These are phyloP conservation scores for Simplicillium aogashimaense DNA, from an alignment of 2,329 filamentous ascomycete species.

Conservation along the genomic window DNA sequence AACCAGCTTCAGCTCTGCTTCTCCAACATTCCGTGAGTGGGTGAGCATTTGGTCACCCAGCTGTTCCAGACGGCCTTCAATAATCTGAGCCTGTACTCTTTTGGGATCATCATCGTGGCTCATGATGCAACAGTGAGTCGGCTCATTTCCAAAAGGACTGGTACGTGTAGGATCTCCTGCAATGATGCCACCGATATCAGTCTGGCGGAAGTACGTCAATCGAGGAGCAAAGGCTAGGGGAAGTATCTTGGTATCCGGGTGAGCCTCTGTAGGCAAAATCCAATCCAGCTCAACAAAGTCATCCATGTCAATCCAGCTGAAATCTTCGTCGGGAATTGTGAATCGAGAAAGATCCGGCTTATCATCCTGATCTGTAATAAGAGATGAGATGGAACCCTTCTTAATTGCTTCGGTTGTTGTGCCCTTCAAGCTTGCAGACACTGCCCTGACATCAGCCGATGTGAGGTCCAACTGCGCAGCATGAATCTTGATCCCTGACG, in stretches of 20 bases:
- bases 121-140: slow-evolving; percentile 93
- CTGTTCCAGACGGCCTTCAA: slow-evolving; percentile 69
- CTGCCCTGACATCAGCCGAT: slow-evolving; percentile 81
- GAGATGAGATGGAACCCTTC: slow-evolving; percentile 40
- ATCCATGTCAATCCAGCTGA: slow-evolving; percentile 98
- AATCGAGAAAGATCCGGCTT: slow-evolving; percentile 75
- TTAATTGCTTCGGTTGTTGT: slow-evolving; percentile 70
- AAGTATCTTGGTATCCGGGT: slow-evolving; percentile 88
- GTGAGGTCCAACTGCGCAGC: slow-evolving; percentile 88
- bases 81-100: slow-evolving; percentile 76
- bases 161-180: slow-evolving; percentile 71
- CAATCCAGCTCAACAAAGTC: slow-evolving; percentile 98
- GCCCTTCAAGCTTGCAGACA: slow-evolving; percentile 81
- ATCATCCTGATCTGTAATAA: slow-evolving; percentile 44
- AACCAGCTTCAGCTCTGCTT: slow-evolving; percentile 61
- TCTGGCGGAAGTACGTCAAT: slow-evolving; percentile 95
- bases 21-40: slow-evolving; percentile 62
- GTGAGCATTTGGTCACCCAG: slow-evolving; percentile 68
- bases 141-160: slow-evolving; percentile 86
- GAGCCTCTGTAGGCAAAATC: slow-evolving; percentile 82
- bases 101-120: slow-evolving; percentile 82
- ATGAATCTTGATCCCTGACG: slow-evolving; percentile 91
- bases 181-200: slow-evolving; percentile 75
- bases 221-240: slow-evolving; percentile 88
- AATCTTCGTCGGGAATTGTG: slow-evolving; percentile 89